Evolutionary conservation across 176 grass and related monocot genomes (phyloP).

Genomic region (Triticum monococcum): DNA sequence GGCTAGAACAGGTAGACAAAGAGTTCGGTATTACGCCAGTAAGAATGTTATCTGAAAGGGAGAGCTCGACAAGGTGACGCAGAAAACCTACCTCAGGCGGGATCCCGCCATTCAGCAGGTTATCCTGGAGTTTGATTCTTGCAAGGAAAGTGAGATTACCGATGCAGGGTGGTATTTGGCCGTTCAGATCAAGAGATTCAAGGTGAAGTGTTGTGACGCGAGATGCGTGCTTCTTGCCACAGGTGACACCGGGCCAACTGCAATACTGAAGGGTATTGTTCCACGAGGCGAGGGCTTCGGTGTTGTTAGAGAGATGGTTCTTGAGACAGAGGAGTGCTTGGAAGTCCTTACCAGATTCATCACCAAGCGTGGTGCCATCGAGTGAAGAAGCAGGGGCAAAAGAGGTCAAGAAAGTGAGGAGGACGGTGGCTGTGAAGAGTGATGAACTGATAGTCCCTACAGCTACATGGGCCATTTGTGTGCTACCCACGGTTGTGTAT

Average conservation of each 20-base stretch:
- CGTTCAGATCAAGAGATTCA: not conserved
- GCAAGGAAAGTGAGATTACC: constrained; percentile 36
- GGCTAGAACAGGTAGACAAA: not conserved
- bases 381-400: not conserved
- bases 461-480: not conserved
- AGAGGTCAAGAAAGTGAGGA: not conserved
- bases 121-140: not conserved
- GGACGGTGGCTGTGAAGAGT: too few relatives aligned
- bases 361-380: not conserved
- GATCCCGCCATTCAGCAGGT: constrained; percentile 19
- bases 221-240: not conserved
- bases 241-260: constrained; percentile 38
- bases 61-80: not conserved
- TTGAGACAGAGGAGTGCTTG: constrained; percentile 9
- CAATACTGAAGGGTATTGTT: constrained; percentile 26
- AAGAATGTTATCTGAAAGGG: constrained; percentile 16
- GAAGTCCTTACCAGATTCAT: not conserved
- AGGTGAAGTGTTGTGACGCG: constrained; percentile 28
- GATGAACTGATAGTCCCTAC: not conserved
- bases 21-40: constrained; percentile 12
- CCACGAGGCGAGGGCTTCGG: constrained; percentile 13
- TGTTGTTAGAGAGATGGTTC: not conserved
- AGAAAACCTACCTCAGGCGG: constrained; percentile 37
- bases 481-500: too few relatives aligned
- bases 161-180: constrained; percentile 36